A percentile compares a stretch with the other conserved stretches of the same genome.
Conservation (phyloP, 129 eudicot species). For the Arctium lappa region DNA sequence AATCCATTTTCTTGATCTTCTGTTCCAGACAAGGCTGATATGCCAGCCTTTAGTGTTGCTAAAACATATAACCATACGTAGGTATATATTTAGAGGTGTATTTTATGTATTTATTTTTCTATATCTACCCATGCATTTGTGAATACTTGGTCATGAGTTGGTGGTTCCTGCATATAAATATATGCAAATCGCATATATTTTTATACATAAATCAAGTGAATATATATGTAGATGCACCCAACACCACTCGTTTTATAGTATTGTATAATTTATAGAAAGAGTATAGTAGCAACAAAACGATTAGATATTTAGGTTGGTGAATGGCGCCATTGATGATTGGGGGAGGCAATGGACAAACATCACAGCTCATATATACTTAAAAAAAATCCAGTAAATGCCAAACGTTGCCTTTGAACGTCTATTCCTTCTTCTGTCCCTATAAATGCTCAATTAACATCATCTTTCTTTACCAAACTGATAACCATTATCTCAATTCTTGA, state of each 20-base stretch:
- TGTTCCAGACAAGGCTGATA: not conserved
- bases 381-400: not conserved
- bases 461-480: slow-evolving; percentile 6
- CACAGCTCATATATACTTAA: not conserved
- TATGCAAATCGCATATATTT: not conserved
- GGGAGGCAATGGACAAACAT: not conserved
- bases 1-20: not conserved
- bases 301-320: not conserved
- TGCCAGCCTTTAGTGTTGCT: slow-evolving; percentile 3
- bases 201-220: not conserved
- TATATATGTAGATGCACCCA: not conserved
- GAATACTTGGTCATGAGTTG: not conserved
- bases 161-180: not conserved
- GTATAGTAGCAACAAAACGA: not conserved
- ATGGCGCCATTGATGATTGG: not conserved
- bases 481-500: not conserved
- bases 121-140: not conserved
- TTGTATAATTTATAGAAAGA: not conserved
- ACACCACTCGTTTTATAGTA: not conserved
- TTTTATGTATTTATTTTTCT: not conserved
- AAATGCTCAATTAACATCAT: not conserved
- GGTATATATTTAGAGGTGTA: not conserved
- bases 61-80: not conserved
- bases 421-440: slow-evolving; percentile 8
- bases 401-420: not conserved